Base-by-base conservation (phyloP, 805 yeast genomes). In the Yarrowia yakushimensis region DNA sequence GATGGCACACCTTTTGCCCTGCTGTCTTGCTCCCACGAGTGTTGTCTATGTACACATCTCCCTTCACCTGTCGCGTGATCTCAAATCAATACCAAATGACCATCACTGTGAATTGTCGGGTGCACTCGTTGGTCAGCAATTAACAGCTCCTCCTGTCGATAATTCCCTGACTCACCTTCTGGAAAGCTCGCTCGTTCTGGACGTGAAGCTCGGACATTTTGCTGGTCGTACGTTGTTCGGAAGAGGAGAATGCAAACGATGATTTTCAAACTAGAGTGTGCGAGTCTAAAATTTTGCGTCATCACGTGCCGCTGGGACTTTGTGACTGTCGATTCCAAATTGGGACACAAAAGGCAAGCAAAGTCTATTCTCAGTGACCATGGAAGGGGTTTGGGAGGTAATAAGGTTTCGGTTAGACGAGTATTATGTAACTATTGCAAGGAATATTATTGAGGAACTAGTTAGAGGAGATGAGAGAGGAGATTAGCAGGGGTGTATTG, bases 141-240 rank as follows among this genome's bases (percentile, higher is more conserved):
- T 13, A 18, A 30, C 36, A 45, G 52, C 22, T n/a, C 43, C 46
- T 42, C 31, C 36, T 30, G 52, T 13, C 27, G 13, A 45, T 12
- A 18, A 20, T 30, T 45, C 57, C 39, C 36, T 63, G 73, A 81
- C 96, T 79, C 85, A 90, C 96, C 96, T 94, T 94, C 87, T 94
- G 99, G 97, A 88, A 94, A 91, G 99, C 99, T 85, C 96, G 93
- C 87, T 94, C 99, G 80, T 97, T 88, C 88, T 94, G 99, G 85
- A 94, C 99, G 81, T 97, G 93, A 85, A 94, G 90, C 87, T 94
- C 99, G 82, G 98, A 42, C 62, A 59, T 59, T 59, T 42, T 59
- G 62, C 46, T 55, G 48, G 61, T 55, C 48, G 48, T 39, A 55
- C 61, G 46, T 37, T 55, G 61, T 52, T 52, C 59, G 59, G 42